Evolutionary conservation across 2,329 filamentous ascomycete genomes (phyloP), one percentile per base, ranked within the genome.

Genomic region (Xylariaceae sp.): DNA sequence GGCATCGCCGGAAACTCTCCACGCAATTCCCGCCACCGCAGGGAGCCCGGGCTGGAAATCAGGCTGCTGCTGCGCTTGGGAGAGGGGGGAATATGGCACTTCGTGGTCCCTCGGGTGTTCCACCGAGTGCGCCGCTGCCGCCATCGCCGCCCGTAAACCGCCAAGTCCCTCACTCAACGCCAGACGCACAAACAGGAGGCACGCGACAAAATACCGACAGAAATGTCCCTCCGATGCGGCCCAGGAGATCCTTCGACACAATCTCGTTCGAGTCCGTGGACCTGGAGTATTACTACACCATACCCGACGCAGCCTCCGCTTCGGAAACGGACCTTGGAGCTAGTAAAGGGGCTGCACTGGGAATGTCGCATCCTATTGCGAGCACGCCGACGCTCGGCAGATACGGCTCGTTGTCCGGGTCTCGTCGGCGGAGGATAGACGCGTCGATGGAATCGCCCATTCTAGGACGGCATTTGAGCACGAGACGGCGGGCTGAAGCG

Each of bases 1-100:
- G 65, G 64, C 63, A 66, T 48, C 57, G 63, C 9, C 59, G 64
- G 37, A 64, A 63, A 45, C 30, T 65, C 2, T 67, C 63, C 2
- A 58, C 56, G 10, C 44, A 59, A 6, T 65, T 58, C 32, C 60
- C 55, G 37, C 63, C 64, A 9, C 55, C 59, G 15, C 37, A 26
- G 12, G 36, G 34, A 12, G 29, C 5, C n/a, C 29, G 30, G 13
- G n/a, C 16, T 19, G 30, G 34, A 9, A 13, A 18, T 26, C 15
- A 29, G 3, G 42, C 42, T 13, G 15, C 47, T 5, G 18, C 12
- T 34, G n/a, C 19, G 29, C 22, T 34, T 3, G 39, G 6, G 21
- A 32, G 29, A 12, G 15, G 18, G 13, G 21, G 47, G 7, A 49
- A 42, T 2, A 48, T 54, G 9, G 47, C 58, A 13, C 30, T 29